Conservation (phyloP, 257 asterid genomes). For the Plectranthus barbatus region DNA sequence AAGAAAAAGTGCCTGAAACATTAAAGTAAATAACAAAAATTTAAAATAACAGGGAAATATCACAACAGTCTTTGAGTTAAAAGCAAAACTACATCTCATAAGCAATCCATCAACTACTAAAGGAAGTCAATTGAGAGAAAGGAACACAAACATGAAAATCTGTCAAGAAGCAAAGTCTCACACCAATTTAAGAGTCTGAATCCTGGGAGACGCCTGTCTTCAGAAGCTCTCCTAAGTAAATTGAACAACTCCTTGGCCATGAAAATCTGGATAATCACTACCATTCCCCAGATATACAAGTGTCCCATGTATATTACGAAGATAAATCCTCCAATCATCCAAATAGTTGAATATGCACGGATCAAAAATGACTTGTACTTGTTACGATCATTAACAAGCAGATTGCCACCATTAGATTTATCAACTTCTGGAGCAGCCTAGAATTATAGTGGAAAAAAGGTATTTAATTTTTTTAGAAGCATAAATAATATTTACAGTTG, state of each 20-base stretch:
- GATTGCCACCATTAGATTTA: conserved; percentile 43
- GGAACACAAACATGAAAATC: conserved; percentile 4
- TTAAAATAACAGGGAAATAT: background rate
- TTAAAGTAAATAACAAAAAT: conserved; percentile 3
- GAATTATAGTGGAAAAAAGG: conserved; percentile 11
- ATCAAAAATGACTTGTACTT: conserved; percentile 76
- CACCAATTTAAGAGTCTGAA: conserved; percentile 83
- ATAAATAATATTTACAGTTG: background rate
- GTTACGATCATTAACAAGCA: conserved; percentile 67
- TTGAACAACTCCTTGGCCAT: conserved; percentile 82
- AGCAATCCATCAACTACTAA: background rate
- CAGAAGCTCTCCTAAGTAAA: conserved; percentile 67
- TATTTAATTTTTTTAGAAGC: too few relatives aligned
- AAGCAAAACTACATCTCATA: conserved; percentile 3
- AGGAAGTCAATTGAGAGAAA: background rate
- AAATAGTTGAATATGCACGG: conserved; percentile 63
- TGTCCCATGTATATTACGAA: conserved; percentile 76
- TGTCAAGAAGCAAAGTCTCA: conserved; percentile 14
- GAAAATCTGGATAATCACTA: conserved; percentile 72
- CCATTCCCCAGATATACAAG: conserved; percentile 78
- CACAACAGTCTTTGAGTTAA: background rate
- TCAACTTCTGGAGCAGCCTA: conserved; percentile 53
- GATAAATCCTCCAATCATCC: conserved; percentile 87
- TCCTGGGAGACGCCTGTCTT: conserved; percentile 77
- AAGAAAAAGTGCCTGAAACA: conserved; percentile 79